Percentiles rank a stretch among this genome's conserved stretches.
Evolutionary conservation across 371 early-diverging fungal species (phyloP).

Genomic region (Syncephalastrum contaminatum): DNA sequence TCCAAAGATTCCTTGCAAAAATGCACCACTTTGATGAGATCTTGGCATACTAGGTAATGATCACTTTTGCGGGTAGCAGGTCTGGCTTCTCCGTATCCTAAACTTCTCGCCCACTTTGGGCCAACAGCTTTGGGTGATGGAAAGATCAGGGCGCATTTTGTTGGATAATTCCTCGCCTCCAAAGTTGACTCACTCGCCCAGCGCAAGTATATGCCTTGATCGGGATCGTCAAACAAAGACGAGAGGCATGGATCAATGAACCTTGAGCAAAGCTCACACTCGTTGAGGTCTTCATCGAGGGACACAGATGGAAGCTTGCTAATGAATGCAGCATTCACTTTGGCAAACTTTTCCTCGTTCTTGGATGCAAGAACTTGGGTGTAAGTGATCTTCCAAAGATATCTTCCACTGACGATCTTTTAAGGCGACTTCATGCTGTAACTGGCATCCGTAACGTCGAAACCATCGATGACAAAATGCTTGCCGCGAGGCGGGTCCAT

Average conservation of each 20-base stretch:
- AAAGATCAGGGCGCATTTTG: slow-evolving; percentile 15
- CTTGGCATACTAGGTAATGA: slow-evolving; percentile 14
- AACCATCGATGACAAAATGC: slow-evolving; percentile 7
- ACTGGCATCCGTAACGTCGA: slow-evolving; percentile 12
- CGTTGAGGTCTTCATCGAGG: slow-evolving; percentile 3
- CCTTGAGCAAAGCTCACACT: slow-evolving; percentile 1
- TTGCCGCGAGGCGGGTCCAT: slow-evolving; percentile 10
- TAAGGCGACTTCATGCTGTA: slow-evolving; percentile 11
- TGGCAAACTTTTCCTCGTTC: slow-evolving; percentile 16
- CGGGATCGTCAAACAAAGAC: slow-evolving; percentile 12
- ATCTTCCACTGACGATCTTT: slow-evolving; percentile 14
- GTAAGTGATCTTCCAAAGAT: slow-evolving; percentile 11
- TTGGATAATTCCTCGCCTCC: slow-evolving; percentile 7
- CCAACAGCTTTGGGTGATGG: slow-evolving; percentile 13
- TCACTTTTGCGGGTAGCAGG: slow-evolving; percentile 11
- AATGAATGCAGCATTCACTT: slow-evolving; percentile 12
- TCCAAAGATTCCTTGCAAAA: slow-evolving; percentile 6
- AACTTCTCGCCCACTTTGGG: slow-evolving; percentile 14
- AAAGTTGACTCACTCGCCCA: slow-evolving; percentile 16
- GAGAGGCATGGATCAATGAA: slow-evolving; percentile 14
- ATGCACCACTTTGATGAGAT: slow-evolving; percentile 12
- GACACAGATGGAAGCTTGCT: slow-evolving; percentile 12
- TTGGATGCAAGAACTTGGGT: slow-evolving; percentile 11
- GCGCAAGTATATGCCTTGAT: slow-evolving; percentile 15
- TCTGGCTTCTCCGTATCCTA: slow-evolving; percentile 18